Evolutionary conservation across 306 rosid genomes (phyloP), one percentile per base, ranked within the genome.

Genomic region (Calophaca sinica): DNA sequence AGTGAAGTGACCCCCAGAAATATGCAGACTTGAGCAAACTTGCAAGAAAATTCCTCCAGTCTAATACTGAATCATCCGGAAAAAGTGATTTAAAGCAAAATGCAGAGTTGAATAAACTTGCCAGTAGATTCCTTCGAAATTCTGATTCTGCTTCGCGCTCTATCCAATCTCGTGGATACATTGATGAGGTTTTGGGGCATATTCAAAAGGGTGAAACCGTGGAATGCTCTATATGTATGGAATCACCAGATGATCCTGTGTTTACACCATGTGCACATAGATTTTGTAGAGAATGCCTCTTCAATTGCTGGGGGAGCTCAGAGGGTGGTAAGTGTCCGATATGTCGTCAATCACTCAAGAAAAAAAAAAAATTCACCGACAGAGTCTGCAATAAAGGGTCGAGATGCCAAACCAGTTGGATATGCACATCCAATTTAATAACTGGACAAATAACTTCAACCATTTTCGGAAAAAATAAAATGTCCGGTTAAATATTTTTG

Each of bases 231-330:
- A 86, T 93, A 75, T 89, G 98, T 62, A 42, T 93, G 92, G 98
- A 93, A 80, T 87, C 86, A 28, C 96, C 96, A 6, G 98, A 93
- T 60, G 98, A 93, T 76, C 89, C 98, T 70, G 89, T 93, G 33
- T 89, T 91, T 67, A 89, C 98, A 48, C 88, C 97, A 51, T 91
- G 98, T 71, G 98, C 93, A 2, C 98, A 93, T 81, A 84, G 86
- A 83, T 87, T 90, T 87, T 93, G 98, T 68, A 86, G 96, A 75
- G 98, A 93, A 78, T 90, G 96, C 75, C 81, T 93, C 13, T 88
- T 84, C 69, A 78, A 82, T 11, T 85, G 88, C 87, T 93, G 94
- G 96, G 79, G 88, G 46, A 79, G 77, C 48, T 85, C 94, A 38
- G 12, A 51, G 55, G 61, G 82, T 4, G 98, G 98, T 42, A 79